A percentile compares a stretch with the other conserved stretches of the same genome.
These are phyloP conservation scores for Luffa acutangula DNA, from an alignment of 306 rosid species.

Conservation along the genomic window DNA sequence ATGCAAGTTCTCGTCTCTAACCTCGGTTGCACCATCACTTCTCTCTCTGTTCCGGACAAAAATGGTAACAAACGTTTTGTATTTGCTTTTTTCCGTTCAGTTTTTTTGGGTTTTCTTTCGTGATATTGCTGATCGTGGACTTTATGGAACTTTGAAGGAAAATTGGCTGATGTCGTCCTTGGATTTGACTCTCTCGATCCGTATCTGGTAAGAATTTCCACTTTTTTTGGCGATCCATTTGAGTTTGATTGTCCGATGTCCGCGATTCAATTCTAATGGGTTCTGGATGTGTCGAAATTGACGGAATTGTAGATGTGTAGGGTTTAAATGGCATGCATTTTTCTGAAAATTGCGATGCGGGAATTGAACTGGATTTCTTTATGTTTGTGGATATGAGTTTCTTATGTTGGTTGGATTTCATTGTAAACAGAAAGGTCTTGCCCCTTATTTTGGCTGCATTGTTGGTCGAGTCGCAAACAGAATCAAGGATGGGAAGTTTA, in stretches of 20 bases:
- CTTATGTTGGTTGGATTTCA: neutral
- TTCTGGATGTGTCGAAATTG: slow-evolving; percentile 3
- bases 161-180: slow-evolving; percentile 77
- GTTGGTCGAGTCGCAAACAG: slow-evolving; percentile 95
- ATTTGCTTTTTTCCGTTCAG: neutral
- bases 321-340: neutral
- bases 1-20: slow-evolving; percentile 55
- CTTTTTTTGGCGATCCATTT: neutral
- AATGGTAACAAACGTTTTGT: slow-evolving; percentile 29
- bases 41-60: slow-evolving; percentile 70
- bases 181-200: slow-evolving; percentile 85
- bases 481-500: slow-evolving; percentile 82
- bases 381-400: neutral
- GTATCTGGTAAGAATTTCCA: slow-evolving; percentile 38
- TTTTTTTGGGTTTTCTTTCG: neutral
- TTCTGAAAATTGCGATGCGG: neutral
- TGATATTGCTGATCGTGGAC: neutral
- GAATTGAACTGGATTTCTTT: neutral
- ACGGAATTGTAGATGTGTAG: neutral
- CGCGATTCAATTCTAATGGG: neutral
- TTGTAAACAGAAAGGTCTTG: slow-evolving; percentile 52
- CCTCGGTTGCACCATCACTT: slow-evolving; percentile 86
- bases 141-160: slow-evolving; percentile 33
- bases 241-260: neutral
- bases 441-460: slow-evolving; percentile 86